Conservation (phyloP, 2,329 filamentous ascomycete species). For the Colletotrichum abscissum region DNA sequence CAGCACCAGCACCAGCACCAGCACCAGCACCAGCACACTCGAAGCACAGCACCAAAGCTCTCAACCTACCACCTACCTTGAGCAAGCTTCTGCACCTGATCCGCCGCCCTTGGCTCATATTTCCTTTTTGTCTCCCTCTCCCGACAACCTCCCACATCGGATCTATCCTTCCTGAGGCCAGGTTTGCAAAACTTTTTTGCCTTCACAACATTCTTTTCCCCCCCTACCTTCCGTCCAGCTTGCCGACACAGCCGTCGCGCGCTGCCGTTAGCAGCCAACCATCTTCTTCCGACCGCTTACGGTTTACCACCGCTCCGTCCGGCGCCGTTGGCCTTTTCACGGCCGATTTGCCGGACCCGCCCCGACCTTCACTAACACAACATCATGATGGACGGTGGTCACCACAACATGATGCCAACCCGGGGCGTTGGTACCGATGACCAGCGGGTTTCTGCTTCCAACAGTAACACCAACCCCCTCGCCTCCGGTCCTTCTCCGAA, state of each 20-base stretch:
- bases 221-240: background rate
- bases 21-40: no score
- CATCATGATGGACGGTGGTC: conserved; percentile 2
- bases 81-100: background rate
- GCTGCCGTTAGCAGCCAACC: conserved; percentile 17
- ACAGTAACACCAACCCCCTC: background rate
- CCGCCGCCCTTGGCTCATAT: conserved; percentile 16
- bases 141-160: conserved; percentile 28
- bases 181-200: conserved; percentile 10
- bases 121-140: conserved; percentile 23
- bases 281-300: background rate
- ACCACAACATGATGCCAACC: background rate
- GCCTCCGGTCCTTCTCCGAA: conserved; percentile 14
- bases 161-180: conserved; percentile 11
- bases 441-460: conserved; percentile 11
- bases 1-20: no score
- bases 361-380: conserved; percentile 18
- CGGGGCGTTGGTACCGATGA: conserved; percentile 14
- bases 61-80: no score
- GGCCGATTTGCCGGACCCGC: conserved; percentile 34
- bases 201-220: background rate
- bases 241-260: background rate
- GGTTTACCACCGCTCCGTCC: conserved; percentile 16
- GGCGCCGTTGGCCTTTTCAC: conserved; percentile 21
- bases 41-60: no score